These are phyloP conservation scores for Ascochyta koolunga DNA, from an alignment of 2,329 filamentous ascomycete species.

Conservation along the genomic window DNA sequence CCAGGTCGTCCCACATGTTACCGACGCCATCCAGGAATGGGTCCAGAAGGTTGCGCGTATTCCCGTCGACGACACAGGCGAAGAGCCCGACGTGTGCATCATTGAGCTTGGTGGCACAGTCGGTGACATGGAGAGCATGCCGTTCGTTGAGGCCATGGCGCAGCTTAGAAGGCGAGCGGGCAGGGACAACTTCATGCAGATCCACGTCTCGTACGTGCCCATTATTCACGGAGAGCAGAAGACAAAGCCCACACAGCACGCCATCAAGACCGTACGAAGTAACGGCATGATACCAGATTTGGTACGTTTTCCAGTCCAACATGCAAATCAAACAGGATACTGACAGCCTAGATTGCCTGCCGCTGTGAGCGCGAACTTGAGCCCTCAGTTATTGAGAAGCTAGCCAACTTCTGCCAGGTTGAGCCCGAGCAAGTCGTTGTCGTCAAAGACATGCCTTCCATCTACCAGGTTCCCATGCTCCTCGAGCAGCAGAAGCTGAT, in stretches of 20 bases:
- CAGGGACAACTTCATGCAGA: constrained; percentile 82
- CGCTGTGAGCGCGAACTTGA: constrained; percentile 82
- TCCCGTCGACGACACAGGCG: constrained; percentile 82
- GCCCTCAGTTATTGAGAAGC: constrained; percentile 77
- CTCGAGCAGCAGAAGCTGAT: constrained; percentile 82
- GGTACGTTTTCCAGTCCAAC: constrained; percentile 50
- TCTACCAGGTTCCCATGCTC: constrained; percentile 94
- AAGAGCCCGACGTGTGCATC: constrained; percentile 90
- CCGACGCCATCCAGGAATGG: constrained; percentile 90
- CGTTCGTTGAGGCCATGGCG: constrained; percentile 85
- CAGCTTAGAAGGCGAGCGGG: constrained; percentile 77
- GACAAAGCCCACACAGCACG: constrained; percentile 95
- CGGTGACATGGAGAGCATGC: constrained; percentile 84
- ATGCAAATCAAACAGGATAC: neutral
- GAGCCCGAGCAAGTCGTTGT: constrained; percentile 83
- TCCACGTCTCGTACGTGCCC: constrained; percentile 88
- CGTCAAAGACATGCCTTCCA: constrained; percentile 86
- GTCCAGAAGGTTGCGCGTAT: constrained; percentile 84
- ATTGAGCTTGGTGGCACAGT: constrained; percentile 74
- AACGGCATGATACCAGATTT: constrained; percentile 70
- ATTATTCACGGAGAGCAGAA: constrained; percentile 81
- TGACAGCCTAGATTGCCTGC: constrained; percentile 75
- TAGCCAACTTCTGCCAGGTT: constrained; percentile 88
- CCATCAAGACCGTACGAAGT: constrained; percentile 82
- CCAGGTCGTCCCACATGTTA: constrained; percentile 91